Conservation (phyloP, 164 flowering plant species). For the Warburgia ugandensis region DNA sequence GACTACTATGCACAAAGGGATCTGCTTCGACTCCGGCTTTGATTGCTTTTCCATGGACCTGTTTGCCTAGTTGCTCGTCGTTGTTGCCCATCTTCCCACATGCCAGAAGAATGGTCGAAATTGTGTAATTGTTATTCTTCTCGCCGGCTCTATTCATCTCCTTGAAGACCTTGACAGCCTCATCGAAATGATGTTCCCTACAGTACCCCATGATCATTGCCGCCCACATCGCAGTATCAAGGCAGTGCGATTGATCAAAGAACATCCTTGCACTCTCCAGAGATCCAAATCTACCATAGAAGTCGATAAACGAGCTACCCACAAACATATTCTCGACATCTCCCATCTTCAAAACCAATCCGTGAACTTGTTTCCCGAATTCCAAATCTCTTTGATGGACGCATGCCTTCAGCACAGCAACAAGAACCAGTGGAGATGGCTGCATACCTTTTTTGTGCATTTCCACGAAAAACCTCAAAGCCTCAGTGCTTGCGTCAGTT, state of each 20-base stretch:
- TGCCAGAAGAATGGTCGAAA: slow-evolving; percentile 48
- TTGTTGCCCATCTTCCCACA: slow-evolving; percentile 35
- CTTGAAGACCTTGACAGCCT: slow-evolving; percentile 29
- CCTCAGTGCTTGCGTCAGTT: slow-evolving; percentile 22
- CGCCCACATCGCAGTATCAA: slow-evolving; percentile 48
- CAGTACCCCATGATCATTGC: slow-evolving; percentile 33
- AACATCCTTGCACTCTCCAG: slow-evolving; percentile 27
- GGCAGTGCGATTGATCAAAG: slow-evolving; percentile 25
- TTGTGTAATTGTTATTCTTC: slow-evolving; percentile 34
- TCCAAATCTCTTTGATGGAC: slow-evolving; percentile 16
- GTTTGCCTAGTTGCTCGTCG: slow-evolving; percentile 32
- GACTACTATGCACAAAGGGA: slow-evolving; percentile 38
- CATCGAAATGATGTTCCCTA: slow-evolving; percentile 22
- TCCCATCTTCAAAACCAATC: slow-evolving; percentile 39
- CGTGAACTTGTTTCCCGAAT: slow-evolving; percentile 54
- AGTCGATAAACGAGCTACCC: slow-evolving; percentile 35
- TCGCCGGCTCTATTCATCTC: slow-evolving; percentile 49
- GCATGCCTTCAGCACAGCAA: slow-evolving; percentile 49
- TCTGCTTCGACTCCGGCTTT: slow-evolving; percentile 40
- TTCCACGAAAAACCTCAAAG: slow-evolving; percentile 24
- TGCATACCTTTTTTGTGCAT: slow-evolving; percentile 18
- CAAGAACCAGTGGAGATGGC: slow-evolving; percentile 19
- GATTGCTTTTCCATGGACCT: slow-evolving; percentile 49
- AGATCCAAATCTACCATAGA: slow-evolving; percentile 38
- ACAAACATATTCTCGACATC: slow-evolving; percentile 14